Evolutionary conservation across 257 asterid species (phyloP).

Genomic region (Rhazya stricta): DNA sequence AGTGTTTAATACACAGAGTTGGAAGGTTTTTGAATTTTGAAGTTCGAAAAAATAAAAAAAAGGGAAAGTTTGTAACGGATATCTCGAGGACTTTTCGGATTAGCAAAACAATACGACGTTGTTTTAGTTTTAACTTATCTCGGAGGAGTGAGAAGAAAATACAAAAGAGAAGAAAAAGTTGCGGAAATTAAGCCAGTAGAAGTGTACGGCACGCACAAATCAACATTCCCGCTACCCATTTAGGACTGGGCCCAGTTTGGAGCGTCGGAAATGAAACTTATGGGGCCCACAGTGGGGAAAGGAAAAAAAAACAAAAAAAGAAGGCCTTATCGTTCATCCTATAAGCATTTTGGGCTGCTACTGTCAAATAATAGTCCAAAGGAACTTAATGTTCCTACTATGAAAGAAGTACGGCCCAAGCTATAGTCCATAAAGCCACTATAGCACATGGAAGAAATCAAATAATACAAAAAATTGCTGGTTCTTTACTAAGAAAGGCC

Average conservation of each 20-base stretch:
- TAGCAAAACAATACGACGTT: conserved; percentile 19
- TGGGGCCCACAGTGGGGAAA: neutral
- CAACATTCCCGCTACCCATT: neutral
- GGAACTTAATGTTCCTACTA: neutral
- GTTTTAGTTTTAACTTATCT: neutral
- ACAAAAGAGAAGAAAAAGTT: conserved; percentile 8
- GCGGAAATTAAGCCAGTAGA: conserved; percentile 10
- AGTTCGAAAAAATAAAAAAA: conserved; percentile 33
- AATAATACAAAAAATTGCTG: neutral
- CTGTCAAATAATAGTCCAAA: too few species aligned
- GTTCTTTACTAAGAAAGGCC: neutral
- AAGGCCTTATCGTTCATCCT: neutral
- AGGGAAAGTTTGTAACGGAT: conserved; percentile 47
- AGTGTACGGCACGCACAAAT: conserved; percentile 16
- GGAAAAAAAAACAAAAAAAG: too few species aligned
- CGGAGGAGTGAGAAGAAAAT: neutral
- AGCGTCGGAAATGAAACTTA: neutral
- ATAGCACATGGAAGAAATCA: too few species aligned
- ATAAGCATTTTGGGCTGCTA: too few species aligned
- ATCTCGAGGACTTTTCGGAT: conserved; percentile 20
- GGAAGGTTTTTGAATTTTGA: conserved; percentile 36
- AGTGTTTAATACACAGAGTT: conserved; percentile 13
- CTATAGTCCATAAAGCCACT: too few species aligned
- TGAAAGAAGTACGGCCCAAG: neutral
- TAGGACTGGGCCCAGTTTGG: neutral